Evolutionary conservation across 2,329 filamentous ascomycete species (phyloP), one percentile per base, ranked within the genome.

Genomic region (Sclerotinia sclerotiorum): DNA sequence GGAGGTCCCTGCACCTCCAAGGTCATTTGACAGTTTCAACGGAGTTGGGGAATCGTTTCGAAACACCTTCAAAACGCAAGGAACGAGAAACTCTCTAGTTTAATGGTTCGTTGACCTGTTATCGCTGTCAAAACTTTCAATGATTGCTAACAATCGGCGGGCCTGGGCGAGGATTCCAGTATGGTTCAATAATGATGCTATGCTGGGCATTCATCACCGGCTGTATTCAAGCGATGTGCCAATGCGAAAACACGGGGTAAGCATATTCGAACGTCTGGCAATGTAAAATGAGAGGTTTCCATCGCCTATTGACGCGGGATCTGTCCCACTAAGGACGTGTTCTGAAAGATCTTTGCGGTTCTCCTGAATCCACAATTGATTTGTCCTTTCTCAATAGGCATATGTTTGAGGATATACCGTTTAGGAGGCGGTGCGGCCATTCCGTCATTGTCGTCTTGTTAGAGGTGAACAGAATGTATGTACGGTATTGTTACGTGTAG

Each of bases 11-110:
- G 46, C 48, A 44, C 27, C 19, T n/a, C 42, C 35, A 46, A 58
- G 54, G 29, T 13, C 15, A 48, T 46, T 32, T 48, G 57, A 35
- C 27, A 35, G 58, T 66, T 66, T 66, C 64, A 66, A 29, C 39
- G 64, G 32, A 54, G 48, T 54, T 54, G 61, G 17, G 48, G 42
- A 66, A 58, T 21, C 54, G 54, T 56, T 56, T 58, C 42, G 64
- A 66, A 66, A 66, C 64, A n/a, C 52, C 21, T 15, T 19, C 54
- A 51, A 58, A 66, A 52, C 64, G 64, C 15, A 39, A 48, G 6
- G 35, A 29, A 21, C 6, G 6, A 48, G 58, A 35, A 49, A 61
- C 13, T 5, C 19, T 49, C 58, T 29, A 61, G 27, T 49, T 49
- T 21, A n/a, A 15, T 49, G 58, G 46, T 48, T 60, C 17, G 39